Conservation (phyloP, 169 alveolate genomes). For the Amoebophrya sp. region DNA sequence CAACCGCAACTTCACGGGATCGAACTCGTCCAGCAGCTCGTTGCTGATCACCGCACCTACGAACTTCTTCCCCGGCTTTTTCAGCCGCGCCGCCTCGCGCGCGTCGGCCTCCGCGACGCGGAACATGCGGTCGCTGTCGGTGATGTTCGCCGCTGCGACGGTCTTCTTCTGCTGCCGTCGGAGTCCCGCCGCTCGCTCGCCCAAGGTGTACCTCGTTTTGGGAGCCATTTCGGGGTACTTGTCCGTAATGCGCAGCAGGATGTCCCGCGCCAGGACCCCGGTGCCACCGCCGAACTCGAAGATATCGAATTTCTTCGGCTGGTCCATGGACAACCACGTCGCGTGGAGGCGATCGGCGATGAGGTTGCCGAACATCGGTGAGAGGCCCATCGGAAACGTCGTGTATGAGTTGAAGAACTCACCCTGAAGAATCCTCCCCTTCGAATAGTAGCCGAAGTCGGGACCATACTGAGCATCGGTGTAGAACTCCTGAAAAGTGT, state of each 20-base stretch:
- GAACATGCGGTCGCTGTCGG: neutral
- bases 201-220: neutral
- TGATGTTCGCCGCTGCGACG: neutral
- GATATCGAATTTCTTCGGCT: neutral
- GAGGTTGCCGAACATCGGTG: neutral
- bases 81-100: neutral
- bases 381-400: conserved; percentile 11
- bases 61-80: neutral
- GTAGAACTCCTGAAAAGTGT: conserved; percentile 7
- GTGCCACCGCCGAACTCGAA: conserved; percentile 13
- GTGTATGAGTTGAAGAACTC: conserved; percentile 6
- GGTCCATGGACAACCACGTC: neutral
- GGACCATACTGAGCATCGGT: conserved; percentile 13
- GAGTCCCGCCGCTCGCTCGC: conserved; percentile 8
- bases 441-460: conserved; percentile 6
- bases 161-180: neutral
- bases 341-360: neutral
- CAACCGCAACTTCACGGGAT: neutral
- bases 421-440: neutral
- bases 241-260: neutral
- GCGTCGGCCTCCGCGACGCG: conserved; percentile 10
- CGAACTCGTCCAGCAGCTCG: conserved; percentile 13
- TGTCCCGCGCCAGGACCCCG: conserved; percentile 5
- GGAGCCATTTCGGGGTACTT: neutral
- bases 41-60: conserved; percentile 3